These are phyloP conservation scores for Cladophialophora immunda DNA, from an alignment of 2,329 filamentous ascomycete species.

Conservation along the genomic window DNA sequence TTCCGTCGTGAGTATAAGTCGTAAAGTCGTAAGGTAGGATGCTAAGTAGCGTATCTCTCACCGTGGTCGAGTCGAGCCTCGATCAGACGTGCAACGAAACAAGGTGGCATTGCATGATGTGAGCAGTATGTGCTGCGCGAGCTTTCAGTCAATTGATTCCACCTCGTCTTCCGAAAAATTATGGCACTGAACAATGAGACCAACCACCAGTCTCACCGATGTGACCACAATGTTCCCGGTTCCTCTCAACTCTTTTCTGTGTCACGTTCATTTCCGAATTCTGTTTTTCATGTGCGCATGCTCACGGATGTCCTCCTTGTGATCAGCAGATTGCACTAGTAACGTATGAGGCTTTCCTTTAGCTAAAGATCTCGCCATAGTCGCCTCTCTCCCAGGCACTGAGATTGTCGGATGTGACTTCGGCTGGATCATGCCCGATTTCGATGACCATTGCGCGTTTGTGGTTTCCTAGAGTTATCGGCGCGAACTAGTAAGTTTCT, in stretches of 20 bases:
- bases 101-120: not conserved
- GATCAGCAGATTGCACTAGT: not conserved
- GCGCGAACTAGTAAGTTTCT: not conserved
- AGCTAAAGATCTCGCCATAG: conserved; percentile 25
- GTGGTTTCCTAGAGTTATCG: conserved; percentile 1
- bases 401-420: not conserved
- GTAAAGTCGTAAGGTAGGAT: not conserved
- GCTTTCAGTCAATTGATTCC: not conserved
- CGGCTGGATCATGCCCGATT: conserved; percentile 19
- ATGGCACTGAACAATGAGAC: not conserved
- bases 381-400: conserved; percentile 19
- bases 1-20: not conserved
- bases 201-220: not conserved
- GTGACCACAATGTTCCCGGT: not conserved
- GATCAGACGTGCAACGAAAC: not conserved
- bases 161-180: not conserved
- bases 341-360: conserved; percentile 3
- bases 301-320: not conserved
- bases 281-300: not conserved
- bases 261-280: not conserved
- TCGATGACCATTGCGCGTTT: conserved; percentile 25
- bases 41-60: not conserved
- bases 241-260: not conserved
- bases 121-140: not conserved
- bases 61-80: not conserved